Base-by-base conservation (phyloP, 2,329 filamentous ascomycete genomes). In the Arthroderma uncinatum region DNA sequence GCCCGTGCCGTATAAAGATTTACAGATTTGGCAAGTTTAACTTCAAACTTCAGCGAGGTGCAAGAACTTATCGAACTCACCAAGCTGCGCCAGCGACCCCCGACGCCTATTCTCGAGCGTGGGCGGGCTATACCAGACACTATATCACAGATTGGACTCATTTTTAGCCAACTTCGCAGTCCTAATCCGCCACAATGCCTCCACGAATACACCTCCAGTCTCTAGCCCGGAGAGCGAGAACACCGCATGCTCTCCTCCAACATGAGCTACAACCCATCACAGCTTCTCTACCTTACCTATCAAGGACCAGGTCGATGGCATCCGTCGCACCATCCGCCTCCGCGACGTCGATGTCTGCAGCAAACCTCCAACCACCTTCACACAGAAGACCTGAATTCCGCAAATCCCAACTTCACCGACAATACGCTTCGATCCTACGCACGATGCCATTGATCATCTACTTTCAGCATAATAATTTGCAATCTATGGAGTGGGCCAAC, bases 401-500 rank as follows among this genome's bases (percentile, higher is more conserved):
- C 70, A 95, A 97, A 75, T 86, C 90, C 14, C 93, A 98, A 73
- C 79, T 97, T 19, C 82, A 86, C 63, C 84, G 91, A 58, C 83
- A 87, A 65, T 96, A 96, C 74, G 89, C 91, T 54, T 93, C 91
- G 50, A 78, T 95, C 60, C 82, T 96, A 58, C 88, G 88, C 59
- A 89, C 89, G 21, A 86, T 88, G 9, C 90, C 91, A 40, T 73
- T 96, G 60, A 85, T 95, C 64, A 80, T 96, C 59, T 79, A 96
- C 66, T 94, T 96, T 78, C 85, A 88, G 69, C 85, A 88, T 76
- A 87, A 86, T 74, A 88, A 87, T 66, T 75, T 89, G 58, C 82
- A 82, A 66, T 85, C 89, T 2, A 77, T 81, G 47, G 87, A 92
- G 76, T 89, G 86, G 83, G 78, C 81, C 42, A 81, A 81, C 47